Evolutionary conservation across 495 filamentous ascomycete genomes (phyloP).

Genomic region (Daldinia decipiens): DNA sequence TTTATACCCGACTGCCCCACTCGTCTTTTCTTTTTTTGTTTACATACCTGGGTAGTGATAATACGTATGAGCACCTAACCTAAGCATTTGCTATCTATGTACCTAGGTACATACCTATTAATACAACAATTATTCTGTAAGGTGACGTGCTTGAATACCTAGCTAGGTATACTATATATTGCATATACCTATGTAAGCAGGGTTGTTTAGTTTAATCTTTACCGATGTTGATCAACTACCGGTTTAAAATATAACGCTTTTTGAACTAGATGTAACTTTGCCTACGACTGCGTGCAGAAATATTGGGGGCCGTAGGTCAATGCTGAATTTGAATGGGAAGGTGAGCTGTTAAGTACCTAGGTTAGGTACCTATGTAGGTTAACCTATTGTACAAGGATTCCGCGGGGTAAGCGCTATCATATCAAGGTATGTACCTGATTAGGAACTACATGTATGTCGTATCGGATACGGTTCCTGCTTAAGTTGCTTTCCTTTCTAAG

Average conservation of each 20-base stretch:
- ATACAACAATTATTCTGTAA: conserved; percentile 6
- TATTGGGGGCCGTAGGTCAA: conserved; percentile 8
- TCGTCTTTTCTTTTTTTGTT: not conserved
- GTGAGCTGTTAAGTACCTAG: not conserved
- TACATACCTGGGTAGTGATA: not conserved
- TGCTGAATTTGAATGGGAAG: conserved; percentile 20
- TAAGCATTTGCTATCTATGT: not conserved
- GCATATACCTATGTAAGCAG: too few species aligned
- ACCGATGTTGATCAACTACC: conserved; percentile 23
- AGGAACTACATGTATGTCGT: too few species aligned
- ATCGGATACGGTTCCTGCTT: too few species aligned
- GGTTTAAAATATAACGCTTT: conserved; percentile 9
- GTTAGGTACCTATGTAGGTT: too few species aligned
- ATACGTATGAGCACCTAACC: not conserved
- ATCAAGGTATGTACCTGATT: conserved; percentile 1
- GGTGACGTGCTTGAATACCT: conserved; percentile 34
- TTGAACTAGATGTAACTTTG: conserved; percentile 22
- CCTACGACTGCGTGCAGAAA: not conserved
- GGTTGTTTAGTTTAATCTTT: not conserved
- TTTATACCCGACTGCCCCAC: conserved; percentile 1
- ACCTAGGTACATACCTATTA: too few species aligned
- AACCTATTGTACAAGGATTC: conserved; percentile 13
- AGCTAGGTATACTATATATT: not conserved
- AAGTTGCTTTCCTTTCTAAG: too few species aligned
- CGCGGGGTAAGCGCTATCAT: conserved; percentile 28